Evolutionary conservation across 2,329 filamentous ascomycete species (phyloP), one percentile per base, ranked within the genome.

Genomic region (Sporothrix globosa): DNA sequence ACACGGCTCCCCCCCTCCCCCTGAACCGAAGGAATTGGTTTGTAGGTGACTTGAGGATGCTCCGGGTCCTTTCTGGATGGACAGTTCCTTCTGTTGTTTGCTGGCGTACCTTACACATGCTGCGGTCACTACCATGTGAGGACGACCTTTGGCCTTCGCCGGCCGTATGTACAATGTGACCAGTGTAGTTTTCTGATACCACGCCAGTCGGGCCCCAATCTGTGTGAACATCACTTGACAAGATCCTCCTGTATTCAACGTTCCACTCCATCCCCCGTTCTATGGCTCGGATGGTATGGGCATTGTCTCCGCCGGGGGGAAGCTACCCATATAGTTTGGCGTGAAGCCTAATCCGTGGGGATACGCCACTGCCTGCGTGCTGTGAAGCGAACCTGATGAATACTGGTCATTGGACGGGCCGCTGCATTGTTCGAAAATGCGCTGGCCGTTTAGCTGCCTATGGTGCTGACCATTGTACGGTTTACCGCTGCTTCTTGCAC

Each of bases 241-340:
- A 34, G 27, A 6, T 9, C 24, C 53, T 34, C n/a, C 53, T 24
- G 10, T 9, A 19, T 10, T 56, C 11, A n/a, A 56, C 27, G 27
- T n/a, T 10, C 14, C 19, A 27, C 24, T 34, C 53, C 53, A 56
- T 34, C 53, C 53, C 44, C 56, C 56, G 39, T 44, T 61, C 56
- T 44, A 61, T 61, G 56, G 56, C 30, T 44, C 34, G 34, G 34
- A 44, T 24, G 56, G 56, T 19, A 61, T 14, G 2, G 56, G 56
- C 56, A 61, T 44, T 41, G 39, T 24, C 34, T 14, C 11, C 4
- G 34, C 56, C 4, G 34, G 56, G 21, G 34, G 39, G n/a, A 17
- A 3, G n/a, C 39, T n/a, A 44, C 56, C n/a, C 1, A 14, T 44
- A 39, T 14, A 6, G 56, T 39, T 44, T 24, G 34, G 56, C 56